These are phyloP conservation scores for Euphorbia tirucalli DNA, from an alignment of 345 rosid species.

Conservation along the genomic window DNA sequence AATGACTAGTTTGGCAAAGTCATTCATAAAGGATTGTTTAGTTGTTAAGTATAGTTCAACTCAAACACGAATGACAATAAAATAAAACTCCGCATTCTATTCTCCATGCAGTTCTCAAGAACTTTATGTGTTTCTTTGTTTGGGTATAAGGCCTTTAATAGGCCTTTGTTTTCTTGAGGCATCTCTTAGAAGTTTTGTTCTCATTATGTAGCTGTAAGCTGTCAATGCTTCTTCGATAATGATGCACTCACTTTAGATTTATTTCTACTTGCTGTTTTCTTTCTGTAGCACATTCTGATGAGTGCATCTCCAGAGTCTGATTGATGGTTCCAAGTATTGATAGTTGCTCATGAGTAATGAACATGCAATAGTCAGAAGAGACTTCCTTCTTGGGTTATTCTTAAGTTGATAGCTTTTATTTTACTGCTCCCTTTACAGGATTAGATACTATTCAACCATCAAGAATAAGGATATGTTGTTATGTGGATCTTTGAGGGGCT, in stretches of 20 bases:
- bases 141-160: not conserved
- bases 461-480: no score
- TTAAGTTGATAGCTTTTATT: no score
- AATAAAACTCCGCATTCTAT: not conserved
- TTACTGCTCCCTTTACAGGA: no score
- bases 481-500: no score
- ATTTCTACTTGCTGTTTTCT: not conserved
- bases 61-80: not conserved
- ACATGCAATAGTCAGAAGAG: not conserved
- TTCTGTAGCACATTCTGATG: not conserved
- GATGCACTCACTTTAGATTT: not conserved
- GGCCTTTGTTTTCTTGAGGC: not conserved
- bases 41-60: not conserved
- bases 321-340: not conserved
- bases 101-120: not conserved
- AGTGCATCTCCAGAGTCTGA: not conserved
- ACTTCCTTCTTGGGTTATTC: not conserved
- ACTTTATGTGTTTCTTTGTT: not conserved
- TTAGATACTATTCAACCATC: no score
- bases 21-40: not conserved
- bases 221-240: not conserved
- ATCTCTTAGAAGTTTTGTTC: not conserved
- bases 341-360: not conserved
- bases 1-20: not conserved
- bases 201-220: not conserved